phyloP scores from a whole-genome alignment of 805 yeast genomes.

The Lachancea sp. region DNA sequence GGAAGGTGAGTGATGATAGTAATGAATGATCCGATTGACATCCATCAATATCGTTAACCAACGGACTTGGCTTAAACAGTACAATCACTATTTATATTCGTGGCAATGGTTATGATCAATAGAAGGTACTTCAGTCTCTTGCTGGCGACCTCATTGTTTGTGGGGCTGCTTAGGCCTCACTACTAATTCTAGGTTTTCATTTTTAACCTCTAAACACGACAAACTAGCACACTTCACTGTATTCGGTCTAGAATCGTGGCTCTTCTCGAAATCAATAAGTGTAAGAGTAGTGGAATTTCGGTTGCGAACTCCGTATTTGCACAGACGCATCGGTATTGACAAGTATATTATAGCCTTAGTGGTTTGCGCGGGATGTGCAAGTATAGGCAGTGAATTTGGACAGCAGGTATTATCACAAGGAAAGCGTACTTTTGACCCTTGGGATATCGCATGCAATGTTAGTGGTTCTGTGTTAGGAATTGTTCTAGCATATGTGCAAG shows the following conservation, averaged over 20 bases:
- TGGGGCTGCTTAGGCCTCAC: conserved; percentile 30
- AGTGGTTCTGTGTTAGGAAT: conserved; percentile 28
- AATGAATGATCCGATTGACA: background rate
- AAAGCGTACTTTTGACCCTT: conserved; percentile 41
- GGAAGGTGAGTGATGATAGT: background rate
- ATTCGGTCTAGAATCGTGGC: conserved; percentile 42
- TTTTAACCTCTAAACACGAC: conserved; percentile 42
- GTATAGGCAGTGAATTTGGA: conserved; percentile 45
- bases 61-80: no score
- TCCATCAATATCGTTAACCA: no score
- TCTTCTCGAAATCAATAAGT: conserved; percentile 44
- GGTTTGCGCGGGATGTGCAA: conserved; percentile 42
- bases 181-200: conserved; percentile 34
- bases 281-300: background rate
- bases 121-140: conserved; percentile 17
- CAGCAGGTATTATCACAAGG: conserved; percentile 35
- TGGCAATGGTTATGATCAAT: conserved; percentile 8
- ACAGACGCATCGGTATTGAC: background rate
- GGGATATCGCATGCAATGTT: conserved; percentile 40
- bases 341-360: conserved; percentile 33
- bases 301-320: background rate
- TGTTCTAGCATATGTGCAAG: conserved; percentile 8
- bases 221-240: conserved; percentile 44
- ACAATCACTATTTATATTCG: background rate
- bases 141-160: conserved; percentile 13